Percentiles rank a stretch among this genome's conserved stretches.
Evolutionary conservation across 2,329 filamentous ascomycete species (phyloP).

Genomic region (Penicillium italicum): DNA sequence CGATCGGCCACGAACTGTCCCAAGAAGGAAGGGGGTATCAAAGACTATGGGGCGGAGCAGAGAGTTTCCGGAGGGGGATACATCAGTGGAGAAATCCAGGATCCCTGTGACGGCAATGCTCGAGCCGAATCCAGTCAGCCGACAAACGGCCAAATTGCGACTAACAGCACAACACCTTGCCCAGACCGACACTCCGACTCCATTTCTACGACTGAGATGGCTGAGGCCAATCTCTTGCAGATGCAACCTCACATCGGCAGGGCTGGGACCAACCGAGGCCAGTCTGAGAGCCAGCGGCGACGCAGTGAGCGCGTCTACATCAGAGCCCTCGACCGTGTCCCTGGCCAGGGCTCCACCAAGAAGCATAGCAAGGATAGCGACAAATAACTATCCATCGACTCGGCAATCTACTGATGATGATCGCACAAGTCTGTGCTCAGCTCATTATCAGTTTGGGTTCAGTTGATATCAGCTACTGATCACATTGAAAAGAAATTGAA

Average conservation of each 20-base stretch:
- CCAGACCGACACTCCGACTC: neutral
- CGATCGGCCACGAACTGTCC: neutral
- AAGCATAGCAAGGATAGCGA: neutral
- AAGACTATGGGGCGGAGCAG: neutral
- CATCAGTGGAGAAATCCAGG: neutral
- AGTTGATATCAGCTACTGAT: neutral
- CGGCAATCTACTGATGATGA: neutral
- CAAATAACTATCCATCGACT: neutral
- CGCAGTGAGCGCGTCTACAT: constrained; percentile 6
- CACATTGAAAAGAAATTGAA: neutral
- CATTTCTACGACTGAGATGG: neutral
- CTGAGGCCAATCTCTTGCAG: neutral
- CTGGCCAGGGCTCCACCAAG: neutral
- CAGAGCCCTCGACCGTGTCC: neutral
- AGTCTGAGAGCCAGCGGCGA: constrained; percentile 8
- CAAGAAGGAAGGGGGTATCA: neutral
- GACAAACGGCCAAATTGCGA: neutral
- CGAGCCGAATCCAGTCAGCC: neutral
- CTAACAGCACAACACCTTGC: too few relatives aligned
- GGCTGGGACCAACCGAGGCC: constrained; percentile 8
- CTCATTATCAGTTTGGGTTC: neutral
- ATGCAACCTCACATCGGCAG: neutral
- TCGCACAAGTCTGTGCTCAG: neutral
- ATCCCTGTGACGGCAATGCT: neutral
- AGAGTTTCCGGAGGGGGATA: neutral